Conservation (phyloP, 257 asterid genomes). For the Ophiorrhiza pumila region DNA sequence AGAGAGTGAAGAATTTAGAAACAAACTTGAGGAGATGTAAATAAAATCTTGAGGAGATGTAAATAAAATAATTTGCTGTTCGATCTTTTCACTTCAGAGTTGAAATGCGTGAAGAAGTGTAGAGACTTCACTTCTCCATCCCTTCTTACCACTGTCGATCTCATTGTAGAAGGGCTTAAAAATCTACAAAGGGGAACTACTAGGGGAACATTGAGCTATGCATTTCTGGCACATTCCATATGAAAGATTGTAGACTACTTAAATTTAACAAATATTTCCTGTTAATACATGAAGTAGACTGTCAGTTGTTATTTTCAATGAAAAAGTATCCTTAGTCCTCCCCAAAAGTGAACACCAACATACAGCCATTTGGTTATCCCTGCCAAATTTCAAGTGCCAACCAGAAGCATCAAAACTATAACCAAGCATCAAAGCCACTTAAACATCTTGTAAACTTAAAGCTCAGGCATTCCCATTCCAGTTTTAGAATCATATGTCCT, state of each 20-base stretch:
- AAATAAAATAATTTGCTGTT: too few relatives aligned
- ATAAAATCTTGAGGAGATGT: too few relatives aligned
- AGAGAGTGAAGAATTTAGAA: too few relatives aligned
- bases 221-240: not conserved
- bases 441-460: constrained; percentile 29
- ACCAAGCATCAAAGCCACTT: not conserved
- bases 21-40: too few relatives aligned
- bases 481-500: constrained; percentile 79
- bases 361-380: not conserved
- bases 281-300: not conserved
- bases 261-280: not conserved
- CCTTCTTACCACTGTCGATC: not conserved
- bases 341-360: not conserved
- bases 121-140: too few relatives aligned
- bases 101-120: too few relatives aligned
- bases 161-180: not conserved
- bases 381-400: not conserved
- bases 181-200: not conserved
- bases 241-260: not conserved
- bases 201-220: not conserved
- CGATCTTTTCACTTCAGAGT: too few relatives aligned
- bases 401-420: not conserved
- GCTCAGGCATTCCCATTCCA: constrained; percentile 90
- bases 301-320: not conserved
- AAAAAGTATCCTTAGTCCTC: not conserved